Conservation (phyloP, 1,284 basidiomycete species). For the Ceratobasidium sp. region DNA sequence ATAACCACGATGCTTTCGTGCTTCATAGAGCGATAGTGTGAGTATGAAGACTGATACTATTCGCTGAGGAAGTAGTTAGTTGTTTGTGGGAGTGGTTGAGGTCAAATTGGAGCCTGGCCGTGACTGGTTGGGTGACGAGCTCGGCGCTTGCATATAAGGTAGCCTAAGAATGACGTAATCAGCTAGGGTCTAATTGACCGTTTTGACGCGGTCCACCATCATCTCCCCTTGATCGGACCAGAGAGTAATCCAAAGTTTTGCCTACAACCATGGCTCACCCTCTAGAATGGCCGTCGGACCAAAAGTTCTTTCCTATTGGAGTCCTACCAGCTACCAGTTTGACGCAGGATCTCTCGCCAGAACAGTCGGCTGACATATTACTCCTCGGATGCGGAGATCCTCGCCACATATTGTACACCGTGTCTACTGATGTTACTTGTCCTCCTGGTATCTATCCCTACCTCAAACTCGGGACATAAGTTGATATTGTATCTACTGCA, state of each 20-base stretch:
- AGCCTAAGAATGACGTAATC: too few species aligned
- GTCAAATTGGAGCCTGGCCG: too few species aligned
- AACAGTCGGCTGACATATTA: too few species aligned
- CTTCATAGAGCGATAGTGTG: too few species aligned
- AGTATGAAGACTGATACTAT: too few species aligned
- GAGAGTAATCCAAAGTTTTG: neutral
- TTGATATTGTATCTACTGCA: constrained; percentile 46
- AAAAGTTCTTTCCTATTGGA: constrained; percentile 60
- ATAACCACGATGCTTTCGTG: too few species aligned
- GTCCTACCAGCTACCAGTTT: constrained; percentile 66
- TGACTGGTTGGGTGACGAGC: too few species aligned
- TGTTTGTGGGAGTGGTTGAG: too few species aligned
- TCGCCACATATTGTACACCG: constrained; percentile 68
- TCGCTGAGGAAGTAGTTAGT: too few species aligned
- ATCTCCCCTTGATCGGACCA: neutral
- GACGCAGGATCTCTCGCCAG: too few species aligned
- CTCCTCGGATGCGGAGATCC: constrained; percentile 70
- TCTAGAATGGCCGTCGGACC: constrained; percentile 5
- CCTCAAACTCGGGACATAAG: neutral
- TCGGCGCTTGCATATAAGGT: too few species aligned
- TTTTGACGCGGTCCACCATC: neutral
- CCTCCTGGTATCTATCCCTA: neutral
- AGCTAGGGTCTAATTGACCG: neutral
- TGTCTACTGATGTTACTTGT: constrained; percentile 61
- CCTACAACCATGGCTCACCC: constrained; percentile 27